Evolutionary conservation across 495 filamentous ascomycete genomes (phyloP).

Genomic region (Tricharina praecox): DNA sequence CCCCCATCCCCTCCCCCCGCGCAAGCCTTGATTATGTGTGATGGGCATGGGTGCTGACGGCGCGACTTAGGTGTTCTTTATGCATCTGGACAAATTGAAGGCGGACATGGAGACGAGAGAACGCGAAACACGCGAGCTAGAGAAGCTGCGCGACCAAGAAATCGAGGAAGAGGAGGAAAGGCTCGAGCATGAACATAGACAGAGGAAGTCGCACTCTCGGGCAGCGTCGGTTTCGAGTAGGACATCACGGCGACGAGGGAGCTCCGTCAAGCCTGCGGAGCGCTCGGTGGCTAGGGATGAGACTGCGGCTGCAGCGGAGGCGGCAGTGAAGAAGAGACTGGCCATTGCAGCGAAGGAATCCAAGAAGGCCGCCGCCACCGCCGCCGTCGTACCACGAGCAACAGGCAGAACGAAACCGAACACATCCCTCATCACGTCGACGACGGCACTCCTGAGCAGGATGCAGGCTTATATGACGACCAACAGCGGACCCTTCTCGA

Average conservation of each 20-base stretch:
- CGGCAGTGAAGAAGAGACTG: not conserved
- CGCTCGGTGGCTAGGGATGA: not conserved
- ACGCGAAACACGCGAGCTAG: constrained; percentile 29
- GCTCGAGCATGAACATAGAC: constrained; percentile 9
- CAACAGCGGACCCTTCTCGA: constrained; percentile 16
- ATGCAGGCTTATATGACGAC: constrained; percentile 23
- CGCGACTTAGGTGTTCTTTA: too few relatives aligned
- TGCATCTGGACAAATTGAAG: too few relatives aligned
- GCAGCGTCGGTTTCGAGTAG: constrained; percentile 12
- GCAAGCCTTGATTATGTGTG: too few relatives aligned
- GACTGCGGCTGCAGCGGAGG: not conserved
- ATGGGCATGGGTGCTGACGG: too few relatives aligned
- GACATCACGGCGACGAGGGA: constrained; percentile 3
- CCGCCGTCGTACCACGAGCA: constrained; percentile 1
- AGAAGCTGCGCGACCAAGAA: constrained; percentile 13
- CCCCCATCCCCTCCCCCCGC: too few relatives aligned
- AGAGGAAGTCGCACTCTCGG: constrained; percentile 4
- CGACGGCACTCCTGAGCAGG: constrained; percentile 46
- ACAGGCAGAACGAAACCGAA: constrained; percentile 30
- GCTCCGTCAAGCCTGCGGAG: constrained; percentile 1
- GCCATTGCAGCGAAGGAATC: not conserved
- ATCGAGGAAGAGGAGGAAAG: constrained; percentile 11
- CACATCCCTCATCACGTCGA: constrained; percentile 43
- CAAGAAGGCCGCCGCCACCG: not conserved
- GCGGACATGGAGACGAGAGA: constrained; percentile 41